Evolutionary conservation across 768 basidiomycete genomes (phyloP).

Genomic region (Rhodotorula paludigena): DNA sequence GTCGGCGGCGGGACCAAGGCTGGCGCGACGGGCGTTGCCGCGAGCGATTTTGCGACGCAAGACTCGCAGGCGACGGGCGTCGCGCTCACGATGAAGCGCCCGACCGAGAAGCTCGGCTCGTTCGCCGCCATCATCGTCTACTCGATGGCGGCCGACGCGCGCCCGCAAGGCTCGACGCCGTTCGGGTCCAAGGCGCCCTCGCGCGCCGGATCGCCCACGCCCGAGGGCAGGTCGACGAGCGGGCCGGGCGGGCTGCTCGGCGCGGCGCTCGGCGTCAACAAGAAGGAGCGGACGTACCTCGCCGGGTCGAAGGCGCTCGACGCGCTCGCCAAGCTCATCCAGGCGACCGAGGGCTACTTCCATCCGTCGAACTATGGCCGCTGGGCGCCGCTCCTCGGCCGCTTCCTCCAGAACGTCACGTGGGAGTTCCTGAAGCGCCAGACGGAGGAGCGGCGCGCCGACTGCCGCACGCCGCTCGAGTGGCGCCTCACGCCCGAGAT

Average conservation of each 20-base stretch:
- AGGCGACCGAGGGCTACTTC: conserved; percentile 83
- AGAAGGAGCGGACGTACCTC: conserved; percentile 48
- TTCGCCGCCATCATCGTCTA: conserved; percentile 81
- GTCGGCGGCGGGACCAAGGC: conserved; percentile 47
- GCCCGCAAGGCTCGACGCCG: conserved; percentile 67
- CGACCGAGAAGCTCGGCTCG: conserved; percentile 55
- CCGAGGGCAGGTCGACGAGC: conserved; percentile 38
- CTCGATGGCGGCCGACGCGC: conserved; percentile 81
- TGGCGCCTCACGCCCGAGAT: conserved; percentile 72
- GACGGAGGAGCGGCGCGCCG: conserved; percentile 63
- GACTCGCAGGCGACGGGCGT: conserved; percentile 71
- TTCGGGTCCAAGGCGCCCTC: conserved; percentile 50
- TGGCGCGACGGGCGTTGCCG: conserved; percentile 34
- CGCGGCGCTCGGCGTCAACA: conserved; percentile 19
- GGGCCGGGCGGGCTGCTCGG: conserved; percentile 20
- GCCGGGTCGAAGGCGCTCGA: conserved; percentile 80
- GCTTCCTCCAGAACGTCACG: conserved; percentile 62
- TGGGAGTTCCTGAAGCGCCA: conserved; percentile 78
- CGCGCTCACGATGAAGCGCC: conserved; percentile 56
- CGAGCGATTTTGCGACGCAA: conserved; percentile 45
- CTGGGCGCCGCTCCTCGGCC: conserved; percentile 60
- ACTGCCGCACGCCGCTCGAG: conserved; percentile 75
- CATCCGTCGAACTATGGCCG: conserved; percentile 81
- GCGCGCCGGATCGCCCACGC: conserved; percentile 43
- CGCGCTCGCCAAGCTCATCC: conserved; percentile 75